These are phyloP conservation scores for Medicago arabica DNA, from an alignment of 306 rosid genomes.

Conservation along the genomic window DNA sequence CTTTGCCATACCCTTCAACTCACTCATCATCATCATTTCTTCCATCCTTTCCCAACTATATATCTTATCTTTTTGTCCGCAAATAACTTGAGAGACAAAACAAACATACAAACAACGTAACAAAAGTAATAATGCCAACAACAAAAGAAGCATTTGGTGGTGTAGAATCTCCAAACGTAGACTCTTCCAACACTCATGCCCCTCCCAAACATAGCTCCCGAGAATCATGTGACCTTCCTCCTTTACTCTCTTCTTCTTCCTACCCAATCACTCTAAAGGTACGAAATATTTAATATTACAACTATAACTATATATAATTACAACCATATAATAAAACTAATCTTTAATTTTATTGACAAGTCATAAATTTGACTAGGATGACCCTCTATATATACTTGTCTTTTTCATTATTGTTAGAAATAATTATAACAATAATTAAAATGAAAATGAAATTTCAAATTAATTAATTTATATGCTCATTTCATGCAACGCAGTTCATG, in stretches of 20 bases:
- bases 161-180: slow-evolving; percentile 45
- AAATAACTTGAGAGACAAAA: not conserved
- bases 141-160: slow-evolving; percentile 42
- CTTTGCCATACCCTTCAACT: too few relatives aligned
- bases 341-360: not conserved
- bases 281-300: slow-evolving; percentile 17
- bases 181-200: slow-evolving; percentile 24
- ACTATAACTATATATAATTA: too few relatives aligned
- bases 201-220: slow-evolving; percentile 44
- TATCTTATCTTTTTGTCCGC: not conserved
- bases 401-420: not conserved
- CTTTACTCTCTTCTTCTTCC: slow-evolving; percentile 56
- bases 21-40: too few relatives aligned
- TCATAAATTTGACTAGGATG: not conserved
- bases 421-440: not conserved
- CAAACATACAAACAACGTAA: not conserved
- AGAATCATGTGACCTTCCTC: slow-evolving; percentile 51
- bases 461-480: slow-evolving; percentile 34
- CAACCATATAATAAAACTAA: not conserved
- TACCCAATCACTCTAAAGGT: slow-evolving; percentile 86
- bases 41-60: too few relatives aligned
- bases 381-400: not conserved
- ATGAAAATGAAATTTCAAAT: not conserved
- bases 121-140: slow-evolving; percentile 27
- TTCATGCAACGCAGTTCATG: slow-evolving; percentile 82